Conservation (phyloP, 2,329 filamentous ascomycete species). For the Westerdykella aurantiaca region DNA sequence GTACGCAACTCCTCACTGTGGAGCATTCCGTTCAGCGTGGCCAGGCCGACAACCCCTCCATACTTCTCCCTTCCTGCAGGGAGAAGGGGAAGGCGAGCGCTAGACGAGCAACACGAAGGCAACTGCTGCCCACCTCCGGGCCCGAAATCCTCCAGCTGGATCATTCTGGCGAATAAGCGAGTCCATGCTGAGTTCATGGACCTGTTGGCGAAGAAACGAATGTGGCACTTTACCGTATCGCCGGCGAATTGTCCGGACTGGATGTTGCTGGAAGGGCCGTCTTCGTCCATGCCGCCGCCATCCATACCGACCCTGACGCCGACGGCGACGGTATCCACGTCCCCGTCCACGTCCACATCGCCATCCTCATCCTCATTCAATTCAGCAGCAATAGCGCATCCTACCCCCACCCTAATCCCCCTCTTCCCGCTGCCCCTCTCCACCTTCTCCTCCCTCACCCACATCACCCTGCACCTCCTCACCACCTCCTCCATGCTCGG, state of each 20-base stretch:
- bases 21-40: too few species aligned
- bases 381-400: not conserved
- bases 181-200: constrained; percentile 32
- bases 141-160: constrained; percentile 5
- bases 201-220: constrained; percentile 25
- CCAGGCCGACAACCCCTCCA: too few species aligned
- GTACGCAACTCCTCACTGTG: too few species aligned
- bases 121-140: too few species aligned
- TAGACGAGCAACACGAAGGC: constrained; percentile 7
- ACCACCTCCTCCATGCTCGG: constrained; percentile 34
- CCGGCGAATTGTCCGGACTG: constrained; percentile 15
- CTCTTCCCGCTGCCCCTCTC: constrained; percentile 8
- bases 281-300: not conserved
- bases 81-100: not conserved
- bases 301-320: not conserved
- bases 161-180: constrained; percentile 31
- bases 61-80: too few species aligned
- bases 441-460: constrained; percentile 18
- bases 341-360: not conserved
- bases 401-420: not conserved
- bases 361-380: not conserved
- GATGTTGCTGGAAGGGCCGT: too few species aligned
- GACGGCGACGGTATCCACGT: not conserved
- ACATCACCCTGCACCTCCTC: constrained; percentile 26
- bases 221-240: constrained; percentile 29